phyloP scores from a whole-genome alignment of 1,284 basidiomycete genomes.

The Malassezia sympodialis region DNA sequence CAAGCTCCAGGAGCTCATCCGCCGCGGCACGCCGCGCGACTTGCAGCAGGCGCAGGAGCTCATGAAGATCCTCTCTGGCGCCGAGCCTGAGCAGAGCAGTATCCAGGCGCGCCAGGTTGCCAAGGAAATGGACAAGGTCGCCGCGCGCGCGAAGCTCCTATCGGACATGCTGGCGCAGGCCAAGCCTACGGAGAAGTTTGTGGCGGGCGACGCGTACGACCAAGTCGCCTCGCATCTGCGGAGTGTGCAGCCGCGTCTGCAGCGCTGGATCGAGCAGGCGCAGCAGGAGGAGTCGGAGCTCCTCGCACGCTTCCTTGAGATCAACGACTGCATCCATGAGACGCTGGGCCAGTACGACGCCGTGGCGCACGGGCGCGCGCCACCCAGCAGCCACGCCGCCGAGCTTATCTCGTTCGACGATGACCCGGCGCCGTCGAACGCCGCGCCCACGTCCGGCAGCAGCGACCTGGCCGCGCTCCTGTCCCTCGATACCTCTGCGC shows the following conservation, averaged over 20 bases:
- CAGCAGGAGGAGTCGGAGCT: constrained; percentile 59
- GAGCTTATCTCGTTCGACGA: constrained; percentile 47
- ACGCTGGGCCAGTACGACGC: constrained; percentile 80
- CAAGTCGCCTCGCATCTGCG: constrained; percentile 80
- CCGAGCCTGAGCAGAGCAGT: constrained; percentile 69
- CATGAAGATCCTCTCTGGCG: constrained; percentile 91
- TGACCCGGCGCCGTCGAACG: not conserved
- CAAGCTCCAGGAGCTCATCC: constrained; percentile 94
- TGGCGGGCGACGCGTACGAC: constrained; percentile 79
- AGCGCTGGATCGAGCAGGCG: constrained; percentile 96
- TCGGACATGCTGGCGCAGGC: constrained; percentile 96
- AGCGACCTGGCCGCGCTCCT: constrained; percentile 42
- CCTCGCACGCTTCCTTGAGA: constrained; percentile 82
- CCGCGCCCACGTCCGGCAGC: constrained; percentile 6
- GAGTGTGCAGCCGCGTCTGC: constrained; percentile 80
- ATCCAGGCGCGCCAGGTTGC: constrained; percentile 83
- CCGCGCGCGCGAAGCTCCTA: constrained; percentile 81
- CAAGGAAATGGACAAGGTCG: constrained; percentile 83
- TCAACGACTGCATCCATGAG: constrained; percentile 94
- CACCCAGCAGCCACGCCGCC: constrained; percentile 56
- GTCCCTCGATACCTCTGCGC: not conserved
- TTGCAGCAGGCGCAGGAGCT: constrained; percentile 90
- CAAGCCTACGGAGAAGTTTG: constrained; percentile 57
- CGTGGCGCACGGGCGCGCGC: constrained; percentile 70
- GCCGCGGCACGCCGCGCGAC: constrained; percentile 87